These are phyloP conservation scores for Pholiota conissans DNA, from an alignment of 768 basidiomycete species.

Conservation along the genomic window DNA sequence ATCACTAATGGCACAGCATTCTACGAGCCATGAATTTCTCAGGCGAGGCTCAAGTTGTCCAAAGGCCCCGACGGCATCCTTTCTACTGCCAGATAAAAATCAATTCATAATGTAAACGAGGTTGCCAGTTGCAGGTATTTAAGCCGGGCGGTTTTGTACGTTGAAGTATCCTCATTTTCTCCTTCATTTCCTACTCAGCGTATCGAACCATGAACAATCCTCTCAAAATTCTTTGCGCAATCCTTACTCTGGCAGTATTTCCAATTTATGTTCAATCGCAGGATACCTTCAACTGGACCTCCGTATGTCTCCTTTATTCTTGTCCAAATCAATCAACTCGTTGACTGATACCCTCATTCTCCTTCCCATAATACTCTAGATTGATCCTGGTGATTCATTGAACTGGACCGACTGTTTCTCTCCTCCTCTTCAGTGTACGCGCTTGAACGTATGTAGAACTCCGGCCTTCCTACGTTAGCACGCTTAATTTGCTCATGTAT, in stretches of 20 bases:
- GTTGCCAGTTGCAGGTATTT: too few species aligned
- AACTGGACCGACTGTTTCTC: conserved; percentile 28
- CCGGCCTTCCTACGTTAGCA: not conserved
- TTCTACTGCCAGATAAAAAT: too few species aligned
- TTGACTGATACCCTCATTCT: not conserved
- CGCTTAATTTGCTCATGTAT: not conserved
- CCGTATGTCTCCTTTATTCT: not conserved
- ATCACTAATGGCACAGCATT: too few species aligned
- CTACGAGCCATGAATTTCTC: too few species aligned
- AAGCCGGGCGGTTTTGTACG: too few species aligned
- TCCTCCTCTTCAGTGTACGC: conserved; percentile 27
- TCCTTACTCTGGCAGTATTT: not conserved
- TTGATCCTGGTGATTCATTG: conserved; percentile 19
- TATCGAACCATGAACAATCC: not conserved
- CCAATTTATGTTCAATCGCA: not conserved
- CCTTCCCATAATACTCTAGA: not conserved
- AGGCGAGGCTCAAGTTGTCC: too few species aligned
- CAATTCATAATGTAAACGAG: too few species aligned
- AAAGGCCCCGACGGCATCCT: too few species aligned
- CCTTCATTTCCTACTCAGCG: too few species aligned
- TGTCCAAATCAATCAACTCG: not conserved
- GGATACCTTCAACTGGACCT: not conserved
- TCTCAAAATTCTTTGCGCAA: not conserved
- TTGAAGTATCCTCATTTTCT: too few species aligned
- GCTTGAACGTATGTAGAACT: conserved; percentile 26